Percentiles rank a stretch among this genome's conserved stretches.
These are phyloP conservation scores for Huntiella omanensis DNA, from an alignment of 2,329 filamentous ascomycete genomes.

Conservation along the genomic window DNA sequence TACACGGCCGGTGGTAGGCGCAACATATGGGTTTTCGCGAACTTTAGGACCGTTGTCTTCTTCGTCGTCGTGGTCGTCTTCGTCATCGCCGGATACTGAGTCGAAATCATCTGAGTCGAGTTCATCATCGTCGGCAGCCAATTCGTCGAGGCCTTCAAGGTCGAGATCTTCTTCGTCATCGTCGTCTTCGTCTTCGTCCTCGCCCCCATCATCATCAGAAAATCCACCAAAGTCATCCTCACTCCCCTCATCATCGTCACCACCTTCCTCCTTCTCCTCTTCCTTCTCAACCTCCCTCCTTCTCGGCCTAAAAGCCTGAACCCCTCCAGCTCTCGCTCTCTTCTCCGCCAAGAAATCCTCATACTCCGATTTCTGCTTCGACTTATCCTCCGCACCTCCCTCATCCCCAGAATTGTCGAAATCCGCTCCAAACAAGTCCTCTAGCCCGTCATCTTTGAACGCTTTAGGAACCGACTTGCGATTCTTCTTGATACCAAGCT, in stretches of 20 bases:
- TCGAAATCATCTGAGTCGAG: conserved; percentile 7
- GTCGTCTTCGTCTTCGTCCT: not conserved
- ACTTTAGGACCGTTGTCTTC: conserved; percentile 20
- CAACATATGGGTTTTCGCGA: conserved; percentile 76
- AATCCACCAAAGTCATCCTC: not conserved
- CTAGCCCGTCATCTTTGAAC: conserved; percentile 68
- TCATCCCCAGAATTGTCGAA: conserved; percentile 31
- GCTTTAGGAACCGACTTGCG: conserved; percentile 55
- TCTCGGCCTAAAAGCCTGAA: not conserved
- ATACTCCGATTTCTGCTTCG: conserved; percentile 39
- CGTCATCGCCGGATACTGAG: not conserved
- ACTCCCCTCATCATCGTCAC: not conserved
- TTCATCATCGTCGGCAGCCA: not conserved
- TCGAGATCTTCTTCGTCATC: conserved; percentile 1
- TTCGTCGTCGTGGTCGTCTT: conserved; percentile 15
- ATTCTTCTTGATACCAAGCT: conserved; percentile 59
- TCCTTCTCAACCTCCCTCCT: not conserved
- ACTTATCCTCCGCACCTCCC: conserved; percentile 30
- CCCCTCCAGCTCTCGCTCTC: not conserved
- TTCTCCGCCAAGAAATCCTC: conserved; percentile 37
- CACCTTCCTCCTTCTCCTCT: not conserved
- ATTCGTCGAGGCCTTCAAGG: not conserved
- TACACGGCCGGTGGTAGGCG: conserved; percentile 35
- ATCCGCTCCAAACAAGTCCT: conserved; percentile 54
- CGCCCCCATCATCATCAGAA: not conserved